These are phyloP conservation scores for Sporothrix brasiliensis DNA, from an alignment of 2,329 filamentous ascomycete genomes.

Conservation along the genomic window DNA sequence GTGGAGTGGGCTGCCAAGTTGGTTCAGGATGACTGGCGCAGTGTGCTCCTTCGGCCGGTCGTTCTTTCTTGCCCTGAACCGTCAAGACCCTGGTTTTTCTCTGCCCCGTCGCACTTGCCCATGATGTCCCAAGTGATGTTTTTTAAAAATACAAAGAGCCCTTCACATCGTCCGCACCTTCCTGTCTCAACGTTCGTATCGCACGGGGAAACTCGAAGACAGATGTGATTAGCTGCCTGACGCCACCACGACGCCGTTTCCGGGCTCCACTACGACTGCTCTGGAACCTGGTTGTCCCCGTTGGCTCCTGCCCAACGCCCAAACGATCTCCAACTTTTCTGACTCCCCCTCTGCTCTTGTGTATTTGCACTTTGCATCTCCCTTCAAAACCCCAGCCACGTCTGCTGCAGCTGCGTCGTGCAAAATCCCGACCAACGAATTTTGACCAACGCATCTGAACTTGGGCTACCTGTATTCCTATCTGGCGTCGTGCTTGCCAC, in stretches of 20 bases:
- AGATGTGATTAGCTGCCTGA: not conserved
- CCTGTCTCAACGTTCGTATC: not conserved
- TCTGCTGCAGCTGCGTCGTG: constrained; percentile 14
- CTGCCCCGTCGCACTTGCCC: not conserved
- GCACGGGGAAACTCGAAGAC: too few relatives aligned
- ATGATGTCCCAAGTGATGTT: not conserved
- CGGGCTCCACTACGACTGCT: constrained; percentile 4
- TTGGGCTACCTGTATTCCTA: constrained; percentile 12
- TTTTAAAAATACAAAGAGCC: not conserved
- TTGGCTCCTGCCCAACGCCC: not conserved
- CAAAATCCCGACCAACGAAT: constrained; percentile 7
- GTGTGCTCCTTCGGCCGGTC: not conserved
- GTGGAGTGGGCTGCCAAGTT: not conserved
- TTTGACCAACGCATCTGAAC: constrained; percentile 4
- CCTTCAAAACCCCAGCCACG: constrained; percentile 18
- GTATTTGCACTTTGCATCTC: constrained; percentile 10
- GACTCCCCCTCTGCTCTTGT: not conserved
- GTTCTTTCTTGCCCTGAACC: not conserved
- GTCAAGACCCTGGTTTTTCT: not conserved
- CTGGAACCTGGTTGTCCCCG: constrained; percentile 11
- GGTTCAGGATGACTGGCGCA: not conserved
- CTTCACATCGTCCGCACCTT: not conserved
- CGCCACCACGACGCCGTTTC: constrained; percentile 14
- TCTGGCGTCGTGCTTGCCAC: not conserved
- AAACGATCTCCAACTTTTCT: constrained; percentile 10